Evolutionary conservation across 371 early-diverging fungal species (phyloP).

Genomic region (Mortierella sp.): DNA sequence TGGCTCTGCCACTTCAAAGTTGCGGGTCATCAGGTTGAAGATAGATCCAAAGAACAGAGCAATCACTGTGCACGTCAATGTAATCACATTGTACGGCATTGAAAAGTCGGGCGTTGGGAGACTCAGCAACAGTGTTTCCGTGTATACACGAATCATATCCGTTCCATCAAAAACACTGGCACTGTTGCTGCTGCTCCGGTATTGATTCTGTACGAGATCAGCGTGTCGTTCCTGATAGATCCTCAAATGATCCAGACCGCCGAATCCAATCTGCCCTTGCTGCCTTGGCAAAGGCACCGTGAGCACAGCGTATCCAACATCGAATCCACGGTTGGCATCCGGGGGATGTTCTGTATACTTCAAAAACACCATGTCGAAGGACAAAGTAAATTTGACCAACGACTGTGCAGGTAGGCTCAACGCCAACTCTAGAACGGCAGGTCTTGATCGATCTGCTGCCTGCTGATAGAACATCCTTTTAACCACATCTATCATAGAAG

Average conservation of each 20-base stretch:
- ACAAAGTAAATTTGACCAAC: conserved; percentile 70
- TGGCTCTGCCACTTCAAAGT: conserved; percentile 60
- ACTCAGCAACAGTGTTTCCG: conserved; percentile 84
- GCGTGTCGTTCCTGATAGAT: conserved; percentile 42
- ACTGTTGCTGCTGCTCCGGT: not conserved
- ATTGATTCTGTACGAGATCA: conserved; percentile 15
- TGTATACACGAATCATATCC: conserved; percentile 72
- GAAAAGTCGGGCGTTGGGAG: conserved; percentile 96
- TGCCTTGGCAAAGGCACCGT: conserved; percentile 37
- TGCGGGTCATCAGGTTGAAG: conserved; percentile 84
- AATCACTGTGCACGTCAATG: conserved; percentile 93
- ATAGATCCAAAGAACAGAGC: conserved; percentile 95
- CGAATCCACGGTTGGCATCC: conserved; percentile 96
- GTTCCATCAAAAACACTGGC: not conserved
- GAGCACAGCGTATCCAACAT: conserved; percentile 75
- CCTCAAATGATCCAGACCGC: conserved; percentile 40
- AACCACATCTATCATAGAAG: conserved; percentile 56
- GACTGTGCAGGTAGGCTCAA: conserved; percentile 76
- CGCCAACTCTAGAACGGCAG: conserved; percentile 82
- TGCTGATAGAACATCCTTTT: conserved; percentile 72
- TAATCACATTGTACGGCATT: conserved; percentile 99
- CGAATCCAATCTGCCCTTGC: conserved; percentile 38
- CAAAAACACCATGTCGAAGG: conserved; percentile 90
- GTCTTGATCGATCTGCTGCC: conserved; percentile 82
- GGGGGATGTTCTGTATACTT: conserved; percentile 96